phyloP scores from a whole-genome alignment of 257 asterid species.

The Lantana camara region DNA sequence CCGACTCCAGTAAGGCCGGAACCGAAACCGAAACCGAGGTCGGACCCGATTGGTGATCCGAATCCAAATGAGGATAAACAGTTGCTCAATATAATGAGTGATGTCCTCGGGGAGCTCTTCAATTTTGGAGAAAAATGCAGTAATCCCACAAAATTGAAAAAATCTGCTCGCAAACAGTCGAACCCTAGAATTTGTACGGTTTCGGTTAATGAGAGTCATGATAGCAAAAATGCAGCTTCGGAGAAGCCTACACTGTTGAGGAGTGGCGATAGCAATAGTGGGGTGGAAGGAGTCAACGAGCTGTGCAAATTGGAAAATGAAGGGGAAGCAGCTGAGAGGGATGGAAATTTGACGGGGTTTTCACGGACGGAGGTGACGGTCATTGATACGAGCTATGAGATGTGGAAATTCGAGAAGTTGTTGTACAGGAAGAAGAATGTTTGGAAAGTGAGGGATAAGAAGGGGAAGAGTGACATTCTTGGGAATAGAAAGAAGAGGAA shows the following conservation, averaged over 20 bases:
- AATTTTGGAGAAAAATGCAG: constrained; percentile 52
- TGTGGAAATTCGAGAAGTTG: constrained; percentile 87
- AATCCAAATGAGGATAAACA: constrained; percentile 30
- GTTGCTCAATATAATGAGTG: constrained; percentile 40
- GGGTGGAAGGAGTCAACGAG: constrained; percentile 45
- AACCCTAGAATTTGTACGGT: constrained; percentile 64
- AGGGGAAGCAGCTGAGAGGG: constrained; percentile 42
- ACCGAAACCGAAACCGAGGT: constrained; percentile 23
- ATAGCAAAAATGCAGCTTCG: constrained; percentile 23
- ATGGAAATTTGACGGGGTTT: constrained; percentile 57
- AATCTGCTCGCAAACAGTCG: constrained; percentile 64
- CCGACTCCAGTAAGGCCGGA: constrained; percentile 23
- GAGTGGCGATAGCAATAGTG: constrained; percentile 46
- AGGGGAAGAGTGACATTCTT: constrained; percentile 36
- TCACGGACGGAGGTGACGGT: constrained; percentile 84
- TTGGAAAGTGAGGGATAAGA: constrained; percentile 84
- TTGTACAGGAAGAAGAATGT: constrained; percentile 76
- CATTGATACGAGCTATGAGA: constrained; percentile 81
- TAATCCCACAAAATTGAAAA: constrained; percentile 35
- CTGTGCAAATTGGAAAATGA: constrained; percentile 33
- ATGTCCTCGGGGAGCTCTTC: constrained; percentile 79
- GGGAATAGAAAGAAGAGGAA: constrained; percentile 61
- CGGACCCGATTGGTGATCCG: constrained; percentile 23
- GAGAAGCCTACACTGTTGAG: constrained; percentile 32
- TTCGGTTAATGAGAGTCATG: constrained; percentile 23